Evolutionary conservation across 805 yeast genomes (phyloP).

Genomic region (Sugiyamaella mastotermitis): DNA sequence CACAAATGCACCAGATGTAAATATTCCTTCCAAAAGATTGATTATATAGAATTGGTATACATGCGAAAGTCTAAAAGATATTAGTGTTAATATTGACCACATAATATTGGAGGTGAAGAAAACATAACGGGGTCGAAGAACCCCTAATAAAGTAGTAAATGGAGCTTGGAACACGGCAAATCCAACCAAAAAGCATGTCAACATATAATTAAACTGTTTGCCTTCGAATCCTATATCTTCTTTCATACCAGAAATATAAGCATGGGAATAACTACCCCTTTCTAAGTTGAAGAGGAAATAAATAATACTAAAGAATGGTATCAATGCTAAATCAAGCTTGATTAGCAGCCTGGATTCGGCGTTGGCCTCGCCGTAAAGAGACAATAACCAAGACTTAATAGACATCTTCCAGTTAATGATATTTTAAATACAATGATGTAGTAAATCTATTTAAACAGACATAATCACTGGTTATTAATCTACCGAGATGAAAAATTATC

Average conservation of each 20-base stretch:
- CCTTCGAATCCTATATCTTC: constrained; percentile 52
- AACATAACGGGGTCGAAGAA: constrained; percentile 46
- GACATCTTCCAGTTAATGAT: no score
- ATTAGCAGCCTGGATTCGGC: constrained; percentile 6
- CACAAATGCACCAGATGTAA: constrained; percentile 43
- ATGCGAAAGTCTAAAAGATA: constrained; percentile 21
- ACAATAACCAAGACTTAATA: neutral
- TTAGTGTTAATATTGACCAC: constrained; percentile 21
- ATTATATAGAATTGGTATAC: constrained; percentile 39
- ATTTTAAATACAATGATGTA: no score
- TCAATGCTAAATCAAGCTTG: constrained; percentile 13
- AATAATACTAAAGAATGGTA: constrained; percentile 16
- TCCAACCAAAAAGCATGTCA: constrained; percentile 54
- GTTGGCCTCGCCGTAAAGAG: neutral
- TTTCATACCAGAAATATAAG: constrained; percentile 60
- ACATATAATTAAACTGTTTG: constrained; percentile 49
- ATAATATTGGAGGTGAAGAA: constrained; percentile 21
- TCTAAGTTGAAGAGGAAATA: constrained; percentile 15
- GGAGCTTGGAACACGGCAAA: constrained; percentile 62
- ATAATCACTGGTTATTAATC: no score
- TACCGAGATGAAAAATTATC: no score
- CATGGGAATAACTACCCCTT: constrained; percentile 31
- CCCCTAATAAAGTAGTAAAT: constrained; percentile 55
- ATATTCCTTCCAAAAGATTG: constrained; percentile 43
- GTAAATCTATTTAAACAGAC: no score